Evolutionary conservation across 306 rosid genomes (phyloP), one percentile per base, ranked within the genome.

Genomic region (Vachellia collinsii): DNA sequence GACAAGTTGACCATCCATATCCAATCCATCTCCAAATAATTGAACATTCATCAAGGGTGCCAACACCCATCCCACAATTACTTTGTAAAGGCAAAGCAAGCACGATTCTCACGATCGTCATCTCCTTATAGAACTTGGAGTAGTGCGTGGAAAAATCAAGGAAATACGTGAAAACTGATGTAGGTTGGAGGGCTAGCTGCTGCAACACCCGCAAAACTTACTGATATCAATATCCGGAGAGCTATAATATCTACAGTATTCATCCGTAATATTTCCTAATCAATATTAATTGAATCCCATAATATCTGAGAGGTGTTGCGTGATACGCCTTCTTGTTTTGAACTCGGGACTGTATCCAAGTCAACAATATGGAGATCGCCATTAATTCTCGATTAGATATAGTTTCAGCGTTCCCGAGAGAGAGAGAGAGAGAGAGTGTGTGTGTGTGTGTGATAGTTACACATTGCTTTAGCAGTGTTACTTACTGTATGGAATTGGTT

Each of bases 1-100:
- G 78, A 56, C 25, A 74, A 11, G 67, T 54, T 74, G 78, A 74
- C 68, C 78, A 58, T 74, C 46, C 41, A 20, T 48, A 9, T 42
- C 41, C 7, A 2, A n/a, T 54, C 68, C 38, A 39, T 39, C 53
- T 39, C 16, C 22, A 58, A 38, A 74, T 74, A 41, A 38, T 54
- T 56, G 78, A 53, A 41, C 38, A 41, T 37, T 20, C 19, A 73
- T 37, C 48, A 53, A 36, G 12, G 41, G 58, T 42, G 46, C 16
- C 61, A 43, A 72, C 61, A 72, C 16, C 25, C 43, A 48, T 50
- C 6, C 54, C 75, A 23, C 29, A 9, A 29, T 29, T 72, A 9
- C 76, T 67, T 65, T 64, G n/a, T 6, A 65, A 64, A 46, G 34
- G 44, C 11, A 25, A 77, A 5, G 46, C 16, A 77, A 65, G 50